Percentiles rank a stretch among this genome's conserved stretches.
Conservation (phyloP, 2,329 filamentous ascomycete species). For the Cercospora nicotianae region DNA sequence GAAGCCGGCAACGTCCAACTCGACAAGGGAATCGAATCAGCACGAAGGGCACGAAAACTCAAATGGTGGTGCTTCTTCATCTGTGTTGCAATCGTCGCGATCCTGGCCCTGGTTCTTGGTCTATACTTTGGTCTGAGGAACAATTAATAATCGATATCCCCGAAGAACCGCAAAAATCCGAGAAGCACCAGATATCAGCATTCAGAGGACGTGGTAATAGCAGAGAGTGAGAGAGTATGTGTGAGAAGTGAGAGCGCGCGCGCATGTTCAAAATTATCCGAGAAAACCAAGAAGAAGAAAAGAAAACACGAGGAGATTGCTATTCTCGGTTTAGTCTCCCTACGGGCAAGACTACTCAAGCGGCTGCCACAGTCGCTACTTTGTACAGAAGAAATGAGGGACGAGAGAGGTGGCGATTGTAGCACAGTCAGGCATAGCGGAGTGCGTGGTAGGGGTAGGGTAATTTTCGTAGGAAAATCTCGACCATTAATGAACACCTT, state of each 20-base stretch:
- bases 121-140: constrained; percentile 48
- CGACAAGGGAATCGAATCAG: constrained; percentile 65
- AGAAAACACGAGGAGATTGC: neutral
- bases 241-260: neutral
- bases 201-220: neutral
- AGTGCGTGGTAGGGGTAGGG: neutral
- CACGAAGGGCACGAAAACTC: constrained; percentile 67
- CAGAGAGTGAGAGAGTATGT: neutral
- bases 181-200: neutral
- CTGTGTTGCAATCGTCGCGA: constrained; percentile 48
- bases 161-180: neutral
- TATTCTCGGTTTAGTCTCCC: neutral
- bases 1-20: constrained; percentile 70
- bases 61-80: constrained; percentile 79
- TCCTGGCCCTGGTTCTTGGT: constrained; percentile 53
- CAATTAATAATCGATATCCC: constrained; percentile 13
- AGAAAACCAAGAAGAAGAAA: neutral
- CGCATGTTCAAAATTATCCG: neutral
- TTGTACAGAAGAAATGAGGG: constrained; percentile 1
- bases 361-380: constrained; percentile 1
- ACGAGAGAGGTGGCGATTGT: neutral
- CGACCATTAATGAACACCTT: neutral
- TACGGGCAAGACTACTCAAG: neutral
- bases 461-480: neutral
- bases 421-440: neutral